Percentiles rank a stretch among this genome's conserved stretches.
Evolutionary conservation across 108 stramenopile genomes (phyloP).

Genomic region (Parmales sp.): DNA sequence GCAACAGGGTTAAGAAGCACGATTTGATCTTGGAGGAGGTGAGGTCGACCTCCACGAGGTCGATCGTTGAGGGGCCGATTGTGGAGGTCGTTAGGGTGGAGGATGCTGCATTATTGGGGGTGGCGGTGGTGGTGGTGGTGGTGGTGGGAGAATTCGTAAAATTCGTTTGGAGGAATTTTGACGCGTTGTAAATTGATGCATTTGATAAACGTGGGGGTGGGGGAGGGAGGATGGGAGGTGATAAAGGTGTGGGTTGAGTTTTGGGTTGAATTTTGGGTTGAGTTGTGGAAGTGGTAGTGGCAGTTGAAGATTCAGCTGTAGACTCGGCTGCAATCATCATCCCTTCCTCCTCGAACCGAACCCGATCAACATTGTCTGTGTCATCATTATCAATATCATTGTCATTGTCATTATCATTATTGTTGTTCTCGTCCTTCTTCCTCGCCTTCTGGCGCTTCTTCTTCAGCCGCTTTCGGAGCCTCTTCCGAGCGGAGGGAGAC

Average conservation of each 20-base stretch:
- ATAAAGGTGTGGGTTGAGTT: not conserved
- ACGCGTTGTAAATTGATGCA: no score
- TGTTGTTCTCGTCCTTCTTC: constrained; percentile 23
- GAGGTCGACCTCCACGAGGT: no score
- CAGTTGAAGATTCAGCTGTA: not conserved
- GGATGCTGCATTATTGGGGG: no score
- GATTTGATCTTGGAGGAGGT: no score
- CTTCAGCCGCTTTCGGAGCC: constrained; percentile 53
- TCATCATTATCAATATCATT: constrained; percentile 30
- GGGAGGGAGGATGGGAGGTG: not conserved
- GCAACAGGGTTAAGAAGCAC: no score
- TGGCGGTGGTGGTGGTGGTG: not conserved
- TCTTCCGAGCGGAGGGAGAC: constrained; percentile 46
- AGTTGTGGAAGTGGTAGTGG: no score
- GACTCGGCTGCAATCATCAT: constrained; percentile 20
- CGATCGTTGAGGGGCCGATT: no score
- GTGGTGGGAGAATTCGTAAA: not conserved
- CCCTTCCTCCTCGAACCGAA: constrained; percentile 3
- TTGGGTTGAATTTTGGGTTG: not conserved
- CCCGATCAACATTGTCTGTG: constrained; percentile 28
- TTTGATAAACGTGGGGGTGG: not conserved
- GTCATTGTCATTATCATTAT: constrained; percentile 27
- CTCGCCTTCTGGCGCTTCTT: constrained; percentile 62
- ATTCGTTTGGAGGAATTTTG: not conserved
- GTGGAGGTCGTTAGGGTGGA: no score